Evolutionary conservation across 805 yeast species (phyloP), one percentile per base, ranked within the genome.

Genomic region (Sugiyamaella chiloensis): DNA sequence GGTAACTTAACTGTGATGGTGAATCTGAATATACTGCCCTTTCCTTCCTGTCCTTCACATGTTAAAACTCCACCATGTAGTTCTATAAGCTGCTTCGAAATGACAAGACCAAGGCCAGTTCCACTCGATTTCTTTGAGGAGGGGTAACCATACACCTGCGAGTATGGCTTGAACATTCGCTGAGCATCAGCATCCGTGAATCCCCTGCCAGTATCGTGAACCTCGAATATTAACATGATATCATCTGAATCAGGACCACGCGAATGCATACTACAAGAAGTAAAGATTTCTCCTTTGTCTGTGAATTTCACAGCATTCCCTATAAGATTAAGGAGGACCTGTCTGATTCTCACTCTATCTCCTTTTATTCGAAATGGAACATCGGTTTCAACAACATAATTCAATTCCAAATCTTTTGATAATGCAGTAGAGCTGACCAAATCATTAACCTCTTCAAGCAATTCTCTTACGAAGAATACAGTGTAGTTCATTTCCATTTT

Each of bases 301-400:
- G 68, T 65, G 44, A 64, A 64, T 51, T 64, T 64, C 47, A 64
- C 62, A 2, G 68, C 68, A 48, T 64, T 64, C 5, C 68, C 68
- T 36, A 65, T 60, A 24, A 64, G 51, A 41, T 64, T 64, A 20
- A 64, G 52, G 43, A 65, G 41, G 3, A 64, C 68, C 42, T 64
- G 68, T 5, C 68, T 57, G 21, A 64, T 47, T 8, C 68, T 50
- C n/a, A 62, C 55, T n/a, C 67, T 47, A 37, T 64, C 68, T 9
- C 68, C 68, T n/a, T 58, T 55, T 8, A 65, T 58, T 52, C 61
- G 52, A 5, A 52, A 48, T 17, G 68, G 68, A 5, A 65, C 65
- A 24, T 61, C 58, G 21, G 50, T 51, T 3, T 57, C 60, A 27
- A 65, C 58, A 20, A 62, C 47, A 46, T 59, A 63, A 42, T 62